Conservation (phyloP, 2,329 filamentous ascomycete genomes). For the Akanthomyces lecanii region DNA sequence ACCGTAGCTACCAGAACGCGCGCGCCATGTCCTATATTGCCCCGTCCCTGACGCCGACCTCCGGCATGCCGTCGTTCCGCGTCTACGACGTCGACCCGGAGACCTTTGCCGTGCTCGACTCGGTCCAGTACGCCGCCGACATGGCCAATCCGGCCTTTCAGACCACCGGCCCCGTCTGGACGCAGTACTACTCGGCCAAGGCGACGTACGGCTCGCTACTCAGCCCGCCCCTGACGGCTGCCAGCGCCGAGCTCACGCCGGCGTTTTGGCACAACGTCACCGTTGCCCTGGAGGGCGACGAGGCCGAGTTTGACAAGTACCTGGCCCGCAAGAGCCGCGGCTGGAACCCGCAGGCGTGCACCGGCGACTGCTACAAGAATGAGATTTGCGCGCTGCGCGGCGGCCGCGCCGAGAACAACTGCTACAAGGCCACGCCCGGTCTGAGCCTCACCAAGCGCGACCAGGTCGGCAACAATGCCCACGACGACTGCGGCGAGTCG, state of each 20-base stretch:
- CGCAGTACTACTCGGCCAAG: slow-evolving; percentile 53
- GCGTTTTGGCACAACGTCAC: slow-evolving; percentile 59
- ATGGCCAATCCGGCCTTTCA: slow-evolving; percentile 43
- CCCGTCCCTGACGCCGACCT: slow-evolving; percentile 51
- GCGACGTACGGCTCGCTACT: slow-evolving; percentile 47
- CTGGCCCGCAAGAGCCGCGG: slow-evolving; percentile 45
- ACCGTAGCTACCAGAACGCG: slow-evolving; percentile 40
- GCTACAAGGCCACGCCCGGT: slow-evolving; percentile 35
- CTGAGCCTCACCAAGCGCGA: slow-evolving; percentile 32
- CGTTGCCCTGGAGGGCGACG: slow-evolving; percentile 39
- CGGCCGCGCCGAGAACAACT: slow-evolving; percentile 49
- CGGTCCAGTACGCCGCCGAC: slow-evolving; percentile 51
- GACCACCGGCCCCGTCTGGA: slow-evolving; percentile 45
- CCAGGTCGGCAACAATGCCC: slow-evolving; percentile 20
- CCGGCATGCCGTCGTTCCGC: slow-evolving; percentile 53
- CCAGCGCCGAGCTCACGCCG: slow-evolving; percentile 45
- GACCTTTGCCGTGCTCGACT: slow-evolving; percentile 52
- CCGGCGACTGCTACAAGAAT: slow-evolving; percentile 36
- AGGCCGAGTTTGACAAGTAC: slow-evolving; percentile 43
- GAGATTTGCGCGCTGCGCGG: slow-evolving; percentile 53
- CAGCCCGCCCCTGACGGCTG: slow-evolving; percentile 35
- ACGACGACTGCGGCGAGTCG: slow-evolving; percentile 30
- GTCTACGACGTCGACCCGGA: slow-evolving; percentile 55
- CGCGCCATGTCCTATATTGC: slow-evolving; percentile 49
- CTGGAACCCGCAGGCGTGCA: slow-evolving; percentile 38